phyloP scores from a whole-genome alignment of 371 early-diverging fungal species.

The Chytridiales sp. region DNA sequence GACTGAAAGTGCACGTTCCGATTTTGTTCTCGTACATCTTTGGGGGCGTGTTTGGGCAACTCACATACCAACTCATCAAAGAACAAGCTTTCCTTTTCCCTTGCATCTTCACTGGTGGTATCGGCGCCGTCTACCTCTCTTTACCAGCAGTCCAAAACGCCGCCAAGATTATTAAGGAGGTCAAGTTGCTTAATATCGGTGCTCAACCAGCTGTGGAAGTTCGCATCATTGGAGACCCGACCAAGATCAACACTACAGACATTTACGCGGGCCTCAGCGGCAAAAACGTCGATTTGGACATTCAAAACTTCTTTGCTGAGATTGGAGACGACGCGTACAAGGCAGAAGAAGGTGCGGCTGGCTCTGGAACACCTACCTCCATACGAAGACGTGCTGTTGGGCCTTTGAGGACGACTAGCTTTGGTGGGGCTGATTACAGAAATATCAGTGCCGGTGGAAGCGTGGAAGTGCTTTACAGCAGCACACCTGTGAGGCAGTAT shows the following conservation, averaged over 20 bases:
- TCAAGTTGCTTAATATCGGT: background rate
- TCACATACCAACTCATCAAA: conserved; percentile 26
- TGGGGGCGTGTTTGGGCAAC: conserved; percentile 40
- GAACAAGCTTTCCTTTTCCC: conserved; percentile 44
- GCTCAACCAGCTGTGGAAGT: conserved; percentile 32
- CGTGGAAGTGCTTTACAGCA: too few relatives aligned
- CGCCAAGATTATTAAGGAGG: conserved; percentile 27
- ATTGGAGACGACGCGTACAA: too few relatives aligned
- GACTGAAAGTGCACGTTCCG: conserved; percentile 48
- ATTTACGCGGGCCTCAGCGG: conserved; percentile 18
- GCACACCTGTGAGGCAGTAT: too few relatives aligned
- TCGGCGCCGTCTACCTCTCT: conserved; percentile 38
- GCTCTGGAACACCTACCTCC: too few relatives aligned
- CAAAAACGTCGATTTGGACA: conserved; percentile 30
- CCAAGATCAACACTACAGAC: conserved; percentile 23
- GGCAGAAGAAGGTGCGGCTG: too few relatives aligned
- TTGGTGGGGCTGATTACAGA: too few relatives aligned
- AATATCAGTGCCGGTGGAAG: too few relatives aligned
- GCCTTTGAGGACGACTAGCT: too few relatives aligned
- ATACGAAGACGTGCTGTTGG: too few relatives aligned
- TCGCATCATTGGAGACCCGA: conserved; percentile 42
- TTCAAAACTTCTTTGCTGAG: conserved; percentile 37
- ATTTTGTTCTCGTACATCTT: conserved; percentile 36
- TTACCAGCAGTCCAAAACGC: conserved; percentile 46
- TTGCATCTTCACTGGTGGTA: conserved; percentile 41